Base-by-base conservation (phyloP, 129 eudicot species). In the Scalesia atractyloides region DNA sequence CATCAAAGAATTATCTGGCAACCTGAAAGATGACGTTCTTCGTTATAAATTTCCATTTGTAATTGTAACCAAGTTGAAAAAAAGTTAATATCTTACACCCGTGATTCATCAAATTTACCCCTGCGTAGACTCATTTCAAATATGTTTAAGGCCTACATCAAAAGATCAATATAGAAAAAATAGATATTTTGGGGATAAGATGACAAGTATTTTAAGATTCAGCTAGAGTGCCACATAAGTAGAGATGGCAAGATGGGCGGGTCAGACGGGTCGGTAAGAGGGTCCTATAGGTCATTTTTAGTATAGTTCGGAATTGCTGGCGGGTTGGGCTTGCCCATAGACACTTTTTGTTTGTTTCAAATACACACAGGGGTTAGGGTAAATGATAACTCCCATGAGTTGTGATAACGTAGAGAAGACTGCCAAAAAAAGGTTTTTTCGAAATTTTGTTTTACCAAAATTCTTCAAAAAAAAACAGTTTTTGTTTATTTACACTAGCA, bases 1-100 rank as follows among this genome's bases (percentile, higher is more conserved):
- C 98, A 93, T 93, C 72, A 93, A 76, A 69, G 98, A 84, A 74
- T 97, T 97, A 87, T 93, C 98, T 70, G 98, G 98, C 83, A 93
- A 78, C 82, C 98, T 93, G 86, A 67, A 69, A 76, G 41, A 52
- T 65, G 26, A 51, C 9, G 49, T 71, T 73, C 10, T 17, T 69
- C 41, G 9, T 76, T 15, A 76, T 15, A 72, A 70, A 22, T 48
- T 13, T 61, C 48, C 36, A 36, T n/a, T 47, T 69, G 34, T 39
- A 24, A 71, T 30, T 22, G 73, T 7, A 70, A 70, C 9, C 18
- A 57, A 44, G 49, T 47, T 63, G 26, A 74, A 74, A 22, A 19
- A 12, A 26, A 57, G 76, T 37, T 60, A 75, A 59, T 39, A 73
- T 69, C 96, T 82, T 84, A 93, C 97, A 84, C 86, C 34, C 97